phyloP scores from a whole-genome alignment of 1,139 yeast species.

The Entelexis paramagnoliae region DNA sequence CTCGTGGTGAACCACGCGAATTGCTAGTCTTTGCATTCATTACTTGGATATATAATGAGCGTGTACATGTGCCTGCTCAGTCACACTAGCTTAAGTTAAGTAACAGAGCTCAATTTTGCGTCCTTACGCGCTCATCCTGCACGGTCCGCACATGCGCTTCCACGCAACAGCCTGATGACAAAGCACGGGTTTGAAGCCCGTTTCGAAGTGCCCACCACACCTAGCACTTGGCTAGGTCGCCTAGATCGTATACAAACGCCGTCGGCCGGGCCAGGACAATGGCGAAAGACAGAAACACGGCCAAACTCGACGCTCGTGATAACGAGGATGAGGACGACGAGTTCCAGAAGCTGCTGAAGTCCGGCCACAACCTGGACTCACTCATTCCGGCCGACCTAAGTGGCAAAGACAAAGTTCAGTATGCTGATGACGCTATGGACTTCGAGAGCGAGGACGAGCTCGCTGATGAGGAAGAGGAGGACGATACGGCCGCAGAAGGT shows the following conservation, averaged over 20 bases:
- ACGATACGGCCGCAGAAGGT: slow-evolving; percentile 23
- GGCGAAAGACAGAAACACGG: background rate
- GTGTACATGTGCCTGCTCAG: too few species aligned
- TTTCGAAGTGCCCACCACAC: too few species aligned
- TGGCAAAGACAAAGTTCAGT: slow-evolving; percentile 38
- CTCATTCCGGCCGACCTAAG: slow-evolving; percentile 24
- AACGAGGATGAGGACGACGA: slow-evolving; percentile 24
- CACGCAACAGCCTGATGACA: background rate
- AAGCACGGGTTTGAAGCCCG: too few species aligned
- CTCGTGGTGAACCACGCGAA: too few species aligned
- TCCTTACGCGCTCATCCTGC: too few species aligned
- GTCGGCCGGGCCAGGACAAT: background rate
- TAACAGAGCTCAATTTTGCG: too few species aligned
- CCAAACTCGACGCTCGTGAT: background rate
- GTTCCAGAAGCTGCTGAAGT: slow-evolving; percentile 22
- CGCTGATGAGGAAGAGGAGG: slow-evolving; percentile 63
- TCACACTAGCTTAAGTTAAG: too few species aligned
- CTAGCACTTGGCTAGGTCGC: too few species aligned
- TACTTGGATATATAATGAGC: too few species aligned
- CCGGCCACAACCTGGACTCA: slow-evolving; percentile 23
- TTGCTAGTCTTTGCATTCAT: too few species aligned
- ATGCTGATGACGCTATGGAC: slow-evolving; percentile 90
- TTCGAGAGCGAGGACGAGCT: slow-evolving; percentile 91
- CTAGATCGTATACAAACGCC: too few species aligned
- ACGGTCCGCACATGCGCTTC: too few species aligned